Percentiles rank a stretch among this genome's conserved stretches.
Evolutionary conservation across 2,329 filamentous ascomycete genomes (phyloP).

Genomic region (Canariomyces notabilis): DNA sequence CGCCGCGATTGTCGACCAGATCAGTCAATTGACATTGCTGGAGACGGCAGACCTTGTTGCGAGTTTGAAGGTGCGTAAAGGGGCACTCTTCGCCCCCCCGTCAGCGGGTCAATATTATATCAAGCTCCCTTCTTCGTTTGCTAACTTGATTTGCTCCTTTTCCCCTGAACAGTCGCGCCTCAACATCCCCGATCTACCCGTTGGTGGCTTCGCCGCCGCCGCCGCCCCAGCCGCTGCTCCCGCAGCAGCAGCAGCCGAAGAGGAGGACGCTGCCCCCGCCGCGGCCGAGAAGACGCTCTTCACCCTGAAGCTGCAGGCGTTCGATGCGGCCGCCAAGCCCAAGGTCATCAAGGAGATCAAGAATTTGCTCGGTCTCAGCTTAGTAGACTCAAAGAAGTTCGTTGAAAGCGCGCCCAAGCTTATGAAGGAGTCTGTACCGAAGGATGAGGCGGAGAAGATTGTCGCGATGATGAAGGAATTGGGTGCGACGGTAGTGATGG

Average conservation of each 20-base stretch:
- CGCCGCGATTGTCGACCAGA: constrained; percentile 90
- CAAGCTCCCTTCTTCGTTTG: background rate
- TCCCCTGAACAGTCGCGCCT: constrained; percentile 63
- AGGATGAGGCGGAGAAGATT: constrained; percentile 99
- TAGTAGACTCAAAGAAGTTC: constrained; percentile 99
- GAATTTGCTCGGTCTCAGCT: constrained; percentile 83
- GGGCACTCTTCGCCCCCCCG: background rate
- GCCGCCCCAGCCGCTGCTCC: constrained; percentile 50
- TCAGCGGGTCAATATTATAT: background rate
- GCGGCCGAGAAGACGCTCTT: constrained; percentile 97
- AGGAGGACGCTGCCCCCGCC: constrained; percentile 82
- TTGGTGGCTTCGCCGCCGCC: constrained; percentile 80
- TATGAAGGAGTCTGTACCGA: constrained; percentile 98
- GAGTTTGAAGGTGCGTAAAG: constrained; percentile 75
- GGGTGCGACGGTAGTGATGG: constrained; percentile 84
- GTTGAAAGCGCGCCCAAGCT: constrained; percentile 96
- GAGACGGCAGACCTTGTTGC: constrained; percentile 96
- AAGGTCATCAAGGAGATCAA: constrained; percentile 99
- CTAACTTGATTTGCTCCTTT: constrained; percentile 3
- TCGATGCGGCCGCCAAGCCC: constrained; percentile 84
- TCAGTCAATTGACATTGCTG: constrained; percentile 93
- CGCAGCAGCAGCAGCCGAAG: constrained; percentile 61
- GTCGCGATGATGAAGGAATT: constrained; percentile 87
- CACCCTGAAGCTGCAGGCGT: constrained; percentile 87
- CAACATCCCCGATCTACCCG: constrained; percentile 96